Conservation (phyloP, 306 rosid species). For the Dryas drummondii region DNA sequence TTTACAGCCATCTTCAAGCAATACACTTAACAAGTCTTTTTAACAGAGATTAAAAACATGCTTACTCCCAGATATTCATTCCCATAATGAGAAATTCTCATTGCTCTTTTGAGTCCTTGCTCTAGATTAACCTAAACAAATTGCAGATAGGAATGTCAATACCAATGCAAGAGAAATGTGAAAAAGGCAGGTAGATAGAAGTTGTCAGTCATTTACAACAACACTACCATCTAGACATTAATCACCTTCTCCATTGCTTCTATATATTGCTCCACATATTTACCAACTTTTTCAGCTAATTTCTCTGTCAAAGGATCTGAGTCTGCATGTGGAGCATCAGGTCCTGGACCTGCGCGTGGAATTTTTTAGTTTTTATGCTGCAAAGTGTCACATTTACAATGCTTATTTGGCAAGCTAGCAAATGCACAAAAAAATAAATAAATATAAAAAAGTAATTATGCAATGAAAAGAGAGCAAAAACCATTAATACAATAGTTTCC, state of each 20-base stretch:
- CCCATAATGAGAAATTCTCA: conserved; percentile 86
- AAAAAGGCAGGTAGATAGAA: neutral
- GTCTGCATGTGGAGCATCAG: conserved; percentile 52
- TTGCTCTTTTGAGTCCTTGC: conserved; percentile 85
- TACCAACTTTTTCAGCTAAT: conserved; percentile 61
- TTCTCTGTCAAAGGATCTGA: conserved; percentile 58
- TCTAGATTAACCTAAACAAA: conserved; percentile 74
- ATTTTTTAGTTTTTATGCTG: neutral
- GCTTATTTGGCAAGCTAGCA: conserved; percentile 4
- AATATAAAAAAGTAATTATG: neutral
- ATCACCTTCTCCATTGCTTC: conserved; percentile 97
- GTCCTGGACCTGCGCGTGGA: conserved; percentile 68
- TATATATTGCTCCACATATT: conserved; percentile 64
- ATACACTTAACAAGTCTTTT: neutral
- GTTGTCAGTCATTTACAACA: neutral
- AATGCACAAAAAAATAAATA: neutral
- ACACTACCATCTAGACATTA: neutral
- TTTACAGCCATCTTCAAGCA: neutral
- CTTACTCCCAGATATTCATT: conserved; percentile 85
- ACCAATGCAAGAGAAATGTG: conserved; percentile 7
- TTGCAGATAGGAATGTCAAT: neutral
- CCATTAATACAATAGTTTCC: neutral
- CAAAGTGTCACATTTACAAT: neutral
- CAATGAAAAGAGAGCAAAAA: neutral
- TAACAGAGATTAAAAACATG: conserved; percentile 11